phyloP scores from a whole-genome alignment of 148 eudicot species.

The Beta vulgaris region DNA sequence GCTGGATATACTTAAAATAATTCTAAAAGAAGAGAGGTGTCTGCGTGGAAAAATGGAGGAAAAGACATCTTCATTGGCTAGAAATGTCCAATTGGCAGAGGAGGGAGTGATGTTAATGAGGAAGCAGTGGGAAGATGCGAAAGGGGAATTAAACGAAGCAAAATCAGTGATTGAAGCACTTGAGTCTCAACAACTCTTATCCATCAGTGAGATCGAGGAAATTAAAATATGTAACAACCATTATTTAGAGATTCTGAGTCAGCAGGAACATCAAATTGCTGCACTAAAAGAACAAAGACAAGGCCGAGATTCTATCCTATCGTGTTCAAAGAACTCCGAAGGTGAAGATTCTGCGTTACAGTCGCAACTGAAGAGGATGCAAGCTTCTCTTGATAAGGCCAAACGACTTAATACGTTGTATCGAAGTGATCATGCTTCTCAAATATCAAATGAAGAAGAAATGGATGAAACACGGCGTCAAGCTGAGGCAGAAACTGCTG shows the following conservation, averaged over 20 bases:
- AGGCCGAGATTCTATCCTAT: slow-evolving; percentile 33
- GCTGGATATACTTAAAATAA: slow-evolving; percentile 72
- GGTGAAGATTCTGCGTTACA: slow-evolving; percentile 51
- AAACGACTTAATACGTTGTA: slow-evolving; percentile 56
- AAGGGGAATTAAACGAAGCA: slow-evolving; percentile 57
- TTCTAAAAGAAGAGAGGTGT: slow-evolving; percentile 78
- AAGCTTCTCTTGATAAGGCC: slow-evolving; percentile 89
- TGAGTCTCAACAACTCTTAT: slow-evolving; percentile 64
- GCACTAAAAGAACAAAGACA: slow-evolving; percentile 40
- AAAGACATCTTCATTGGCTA: slow-evolving; percentile 34
- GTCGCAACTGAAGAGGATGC: slow-evolving; percentile 69
- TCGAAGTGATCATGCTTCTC: slow-evolving; percentile 59
- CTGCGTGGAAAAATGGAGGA: slow-evolving; percentile 41
- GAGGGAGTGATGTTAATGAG: slow-evolving; percentile 38
- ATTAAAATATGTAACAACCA: slow-evolving; percentile 43
- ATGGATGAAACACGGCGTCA: slow-evolving; percentile 81
- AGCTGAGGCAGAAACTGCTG: slow-evolving; percentile 96
- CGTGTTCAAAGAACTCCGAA: slow-evolving; percentile 33
- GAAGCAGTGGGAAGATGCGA: slow-evolving; percentile 49
- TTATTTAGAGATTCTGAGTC: slow-evolving; percentile 42
- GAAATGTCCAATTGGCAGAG: slow-evolving; percentile 54
- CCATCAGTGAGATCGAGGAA: slow-evolving; percentile 68
- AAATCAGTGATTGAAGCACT: slow-evolving; percentile 79
- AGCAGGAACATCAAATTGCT: slow-evolving; percentile 55
- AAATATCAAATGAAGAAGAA: slow-evolving; percentile 67